Evolutionary conservation across 2,329 filamentous ascomycete genomes (phyloP).

Genomic region (Talaromyces islandicus): DNA sequence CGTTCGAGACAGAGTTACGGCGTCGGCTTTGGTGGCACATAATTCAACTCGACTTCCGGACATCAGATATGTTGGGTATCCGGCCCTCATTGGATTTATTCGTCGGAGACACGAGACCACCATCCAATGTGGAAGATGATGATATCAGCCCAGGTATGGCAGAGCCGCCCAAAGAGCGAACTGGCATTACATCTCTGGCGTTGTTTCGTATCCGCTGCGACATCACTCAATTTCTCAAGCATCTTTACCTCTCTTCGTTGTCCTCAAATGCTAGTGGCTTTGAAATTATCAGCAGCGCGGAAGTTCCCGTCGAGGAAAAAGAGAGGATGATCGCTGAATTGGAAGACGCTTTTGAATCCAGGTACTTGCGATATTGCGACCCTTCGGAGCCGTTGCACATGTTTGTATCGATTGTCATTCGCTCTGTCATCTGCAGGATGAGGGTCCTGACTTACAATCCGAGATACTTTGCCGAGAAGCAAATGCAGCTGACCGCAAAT

Average conservation of each 20-base stretch:
- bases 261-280: neutral
- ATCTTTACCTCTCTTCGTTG: neutral
- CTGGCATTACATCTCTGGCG: conserved; percentile 11
- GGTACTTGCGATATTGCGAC: neutral
- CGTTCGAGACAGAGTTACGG: conserved; percentile 63
- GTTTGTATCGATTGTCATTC: neutral
- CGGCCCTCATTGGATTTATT: conserved; percentile 15
- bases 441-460: neutral
- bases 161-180: conserved; percentile 5
- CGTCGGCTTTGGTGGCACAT: conserved; percentile 63
- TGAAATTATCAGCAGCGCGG: neutral
- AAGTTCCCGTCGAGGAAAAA: neutral
- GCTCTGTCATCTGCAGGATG: neutral
- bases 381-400: neutral
- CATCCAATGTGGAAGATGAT: conserved; percentile 54
- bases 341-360: neutral
- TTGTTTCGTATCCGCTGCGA: neutral
- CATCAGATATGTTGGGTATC: conserved; percentile 19
- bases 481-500: too few relatives aligned
- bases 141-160: conserved; percentile 45
- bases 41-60: conserved; percentile 19
- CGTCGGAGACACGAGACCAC: conserved; percentile 25
- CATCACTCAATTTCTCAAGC: too few relatives aligned
- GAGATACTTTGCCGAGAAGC: conserved; percentile 9
- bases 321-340: neutral